Base-by-base conservation (phyloP, 176 grass and related monocot species). In the Dendrocalamus sinicus region DNA sequence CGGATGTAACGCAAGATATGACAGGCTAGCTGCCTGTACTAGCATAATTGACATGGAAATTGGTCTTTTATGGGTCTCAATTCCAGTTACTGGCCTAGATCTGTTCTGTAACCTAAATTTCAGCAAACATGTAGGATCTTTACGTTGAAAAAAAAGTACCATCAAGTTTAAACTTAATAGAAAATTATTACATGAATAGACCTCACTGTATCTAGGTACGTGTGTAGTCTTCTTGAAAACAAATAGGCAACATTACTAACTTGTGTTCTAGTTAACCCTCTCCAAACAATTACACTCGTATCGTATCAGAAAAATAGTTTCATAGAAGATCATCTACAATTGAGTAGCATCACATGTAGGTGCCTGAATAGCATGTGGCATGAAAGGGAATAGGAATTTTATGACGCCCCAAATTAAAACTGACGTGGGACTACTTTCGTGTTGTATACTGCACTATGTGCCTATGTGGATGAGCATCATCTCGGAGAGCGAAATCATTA, bases 281-380 rank as follows among this genome's bases (percentile, higher is more conserved):
- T 69, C 22, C 51, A 83, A 30, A 66, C 40, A 87, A 35, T 75
- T 51, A 52, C 68, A 44, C 14, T 60, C 11, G 7, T 67, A 59
- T 32, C 41, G 0, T 73, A 78, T 83, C 73, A 68, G 22, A 26
- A 74, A 11, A 59, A 60, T 20, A 76, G 35, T 9, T 45, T 37
- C 40, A 17, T 28, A 83, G 51, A 58, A 83, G 67, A 74, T 78
- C 72, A 72, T 67, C 24, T 13, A 30, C 60, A 75, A 44, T 87
- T 51, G 30, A 87, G 89, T 81, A 87, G 81, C 28, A 63, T 75
- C 85, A 84, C 81, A 30, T 87, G 85, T 86, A 75, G 20, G 62
- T 76, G 45, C 58, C 51, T 76, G 80, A 26, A 61, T 61, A 68
- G 22, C 70, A 88, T 28, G 80, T 84, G 85, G 45, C 60, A 28